phyloP scores from a whole-genome alignment of 73 alveolate species.

The Breviolum minutum region DNA sequence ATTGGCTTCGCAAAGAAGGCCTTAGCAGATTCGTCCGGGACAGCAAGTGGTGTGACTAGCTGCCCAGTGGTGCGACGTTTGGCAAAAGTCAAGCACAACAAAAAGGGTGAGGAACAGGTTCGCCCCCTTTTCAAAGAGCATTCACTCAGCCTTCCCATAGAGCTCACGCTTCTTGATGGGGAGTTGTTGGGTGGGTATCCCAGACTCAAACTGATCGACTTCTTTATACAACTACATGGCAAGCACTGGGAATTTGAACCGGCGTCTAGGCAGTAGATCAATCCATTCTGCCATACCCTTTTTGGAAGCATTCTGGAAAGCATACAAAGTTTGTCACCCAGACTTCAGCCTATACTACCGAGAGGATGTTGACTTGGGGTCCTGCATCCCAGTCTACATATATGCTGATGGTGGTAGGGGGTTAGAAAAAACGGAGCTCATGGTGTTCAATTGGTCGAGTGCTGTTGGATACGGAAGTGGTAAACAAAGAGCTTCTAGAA shows the following conservation, averaged over 20 bases:
- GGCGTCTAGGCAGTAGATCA: neutral
- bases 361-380: neutral
- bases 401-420: constrained; percentile 62
- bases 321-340: neutral
- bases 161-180: neutral
- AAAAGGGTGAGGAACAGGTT: neutral
- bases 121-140: neutral
- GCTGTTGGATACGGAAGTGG: constrained; percentile 3
- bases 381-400: neutral
- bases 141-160: neutral
- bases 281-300: neutral
- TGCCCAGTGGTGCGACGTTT: neutral
- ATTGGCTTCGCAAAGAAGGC: constrained; percentile 5
- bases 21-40: neutral
- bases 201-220: constrained; percentile 5
- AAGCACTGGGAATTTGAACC: neutral
- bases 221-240: constrained; percentile 11
- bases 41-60: neutral
- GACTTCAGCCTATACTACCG: neutral
- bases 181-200: neutral
- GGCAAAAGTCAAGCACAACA: neutral
- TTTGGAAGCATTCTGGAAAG: neutral
- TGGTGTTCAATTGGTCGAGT: constrained; percentile 24
- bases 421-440: neutral
- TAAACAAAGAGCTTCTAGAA: neutral